Base-by-base conservation (phyloP, 306 rosid genomes). In the Dalbergia oliveri region DNA sequence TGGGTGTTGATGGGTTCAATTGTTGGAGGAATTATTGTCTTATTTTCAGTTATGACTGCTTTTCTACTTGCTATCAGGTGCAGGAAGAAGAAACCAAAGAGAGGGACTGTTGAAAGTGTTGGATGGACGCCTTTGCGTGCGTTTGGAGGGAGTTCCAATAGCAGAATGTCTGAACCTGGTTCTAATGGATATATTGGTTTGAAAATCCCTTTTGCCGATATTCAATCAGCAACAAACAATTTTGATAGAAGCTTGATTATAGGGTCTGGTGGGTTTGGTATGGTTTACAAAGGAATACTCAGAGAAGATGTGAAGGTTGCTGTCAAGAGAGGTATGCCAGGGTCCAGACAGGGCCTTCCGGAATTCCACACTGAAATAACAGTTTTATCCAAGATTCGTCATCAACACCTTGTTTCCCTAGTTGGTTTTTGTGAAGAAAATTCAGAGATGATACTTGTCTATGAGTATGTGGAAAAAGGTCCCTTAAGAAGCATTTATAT, bases 311-410 rank as follows among this genome's bases (percentile, higher is more conserved):
- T 81, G 8, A 93, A 90, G 81, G 98, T 96, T 74, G 98, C 99
- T 4, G 98, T 96, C 77, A 96, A 96, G 91, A 90, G 99, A 86
- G 96, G 97, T 35, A 86, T 89, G 88, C 99, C 94, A 0, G 99
- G 99, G 51, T 96, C 99, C 51, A 86, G 99, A 85, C 98, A 96
- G 77, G 99, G 99, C 84, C 97, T 93, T 84, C 98, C 99, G 18
- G 99, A 96, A 80, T 96, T 96, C 86, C 99, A 96, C 21, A 86
- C 97, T 9, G 98, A 96, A 83, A 96, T 96, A 66, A 73, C 97
- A 43, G 76, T 96, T 64, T 69, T 96, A 83, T 93, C 98, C 8
- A 94, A 85, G 84, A 96, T 96, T 60, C 97, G 99, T 19, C 99
- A 96, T 78, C 90, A 84, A 10, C 99, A 96, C 83, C 98, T 96